phyloP scores from a whole-genome alignment of 2,329 filamentous ascomycete species.

The Colletotrichum costaricense region DNA sequence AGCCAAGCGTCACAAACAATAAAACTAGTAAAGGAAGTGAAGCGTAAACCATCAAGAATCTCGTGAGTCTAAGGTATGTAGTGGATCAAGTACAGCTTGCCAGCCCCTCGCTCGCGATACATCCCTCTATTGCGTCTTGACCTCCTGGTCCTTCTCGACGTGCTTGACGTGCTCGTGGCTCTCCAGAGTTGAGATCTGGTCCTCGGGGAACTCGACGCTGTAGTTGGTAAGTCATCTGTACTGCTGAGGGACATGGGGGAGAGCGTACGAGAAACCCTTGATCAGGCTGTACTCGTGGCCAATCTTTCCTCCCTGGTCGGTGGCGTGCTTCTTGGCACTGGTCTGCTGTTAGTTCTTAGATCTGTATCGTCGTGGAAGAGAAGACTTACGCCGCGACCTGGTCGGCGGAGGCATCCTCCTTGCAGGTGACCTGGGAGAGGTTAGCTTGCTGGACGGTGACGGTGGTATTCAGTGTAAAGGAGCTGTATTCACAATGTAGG shows the following conservation, averaged over 20 bases:
- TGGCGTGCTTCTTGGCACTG: slow-evolving; percentile 82
- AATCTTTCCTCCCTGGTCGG: slow-evolving; percentile 84
- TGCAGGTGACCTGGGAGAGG: slow-evolving; percentile 77
- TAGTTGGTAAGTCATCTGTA: slow-evolving; percentile 22
- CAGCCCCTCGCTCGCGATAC: background rate
- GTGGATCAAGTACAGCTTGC: slow-evolving; percentile 5
- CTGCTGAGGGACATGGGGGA: background rate
- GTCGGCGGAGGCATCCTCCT: slow-evolving; percentile 73
- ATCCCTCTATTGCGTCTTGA: slow-evolving; percentile 74
- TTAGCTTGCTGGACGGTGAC: slow-evolving; percentile 30
- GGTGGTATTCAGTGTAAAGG: background rate
- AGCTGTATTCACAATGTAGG: slow-evolving; percentile 61
- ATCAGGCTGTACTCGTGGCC: slow-evolving; percentile 86
- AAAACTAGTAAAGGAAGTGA: background rate
- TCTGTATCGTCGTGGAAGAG: background rate
- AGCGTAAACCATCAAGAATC: slow-evolving; percentile 23
- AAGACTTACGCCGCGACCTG: slow-evolving; percentile 74
- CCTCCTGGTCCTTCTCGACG: slow-evolving; percentile 79
- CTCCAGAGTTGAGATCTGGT: slow-evolving; percentile 73
- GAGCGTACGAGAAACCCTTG: slow-evolving; percentile 88
- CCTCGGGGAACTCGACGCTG: slow-evolving; percentile 80
- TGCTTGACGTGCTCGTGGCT: slow-evolving; percentile 76
- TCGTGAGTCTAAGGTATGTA: slow-evolving; percentile 8
- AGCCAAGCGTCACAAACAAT: too few species aligned
- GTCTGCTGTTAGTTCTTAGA: background rate